A percentile compares a stretch with the other conserved stretches of the same genome.
Conservation (phyloP, 345 rosid genomes). For the Stellera chamaejasme region DNA sequence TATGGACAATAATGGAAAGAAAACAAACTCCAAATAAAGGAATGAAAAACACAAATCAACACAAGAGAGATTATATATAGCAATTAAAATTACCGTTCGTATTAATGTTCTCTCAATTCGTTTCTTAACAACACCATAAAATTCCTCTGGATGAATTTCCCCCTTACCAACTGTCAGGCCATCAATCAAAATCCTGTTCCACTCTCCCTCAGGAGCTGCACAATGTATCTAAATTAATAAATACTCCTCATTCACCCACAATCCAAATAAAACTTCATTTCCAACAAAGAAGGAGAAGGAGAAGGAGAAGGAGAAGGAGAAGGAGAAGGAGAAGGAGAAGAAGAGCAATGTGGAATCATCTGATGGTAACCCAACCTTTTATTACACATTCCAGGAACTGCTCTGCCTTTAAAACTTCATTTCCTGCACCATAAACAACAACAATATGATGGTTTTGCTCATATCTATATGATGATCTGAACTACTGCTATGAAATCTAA, state of each 20-base stretch:
- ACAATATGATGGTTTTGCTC: no score
- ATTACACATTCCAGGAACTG: constrained; percentile 65
- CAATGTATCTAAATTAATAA: no score
- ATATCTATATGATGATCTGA: no score
- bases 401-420: constrained; percentile 65
- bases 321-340: no score
- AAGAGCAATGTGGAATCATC: no score
- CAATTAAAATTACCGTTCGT: constrained; percentile 77
- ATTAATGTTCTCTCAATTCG: constrained; percentile 66
- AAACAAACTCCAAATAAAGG: constrained; percentile 2
- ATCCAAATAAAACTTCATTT: no score
- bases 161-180: constrained; percentile 75
- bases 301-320: no score
- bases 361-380: no score
- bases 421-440: constrained; percentile 35
- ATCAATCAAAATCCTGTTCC: constrained; percentile 66
- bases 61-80: no score
- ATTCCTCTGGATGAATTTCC: constrained; percentile 49
- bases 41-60: not conserved
- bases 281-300: no score
- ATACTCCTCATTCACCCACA: not conserved
- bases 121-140: constrained; percentile 65
- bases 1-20: not conserved
- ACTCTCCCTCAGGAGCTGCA: constrained; percentile 84
- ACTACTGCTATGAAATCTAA: no score